phyloP scores from a whole-genome alignment of 768 basidiomycete species.

The Hemileccinum impolitum region DNA sequence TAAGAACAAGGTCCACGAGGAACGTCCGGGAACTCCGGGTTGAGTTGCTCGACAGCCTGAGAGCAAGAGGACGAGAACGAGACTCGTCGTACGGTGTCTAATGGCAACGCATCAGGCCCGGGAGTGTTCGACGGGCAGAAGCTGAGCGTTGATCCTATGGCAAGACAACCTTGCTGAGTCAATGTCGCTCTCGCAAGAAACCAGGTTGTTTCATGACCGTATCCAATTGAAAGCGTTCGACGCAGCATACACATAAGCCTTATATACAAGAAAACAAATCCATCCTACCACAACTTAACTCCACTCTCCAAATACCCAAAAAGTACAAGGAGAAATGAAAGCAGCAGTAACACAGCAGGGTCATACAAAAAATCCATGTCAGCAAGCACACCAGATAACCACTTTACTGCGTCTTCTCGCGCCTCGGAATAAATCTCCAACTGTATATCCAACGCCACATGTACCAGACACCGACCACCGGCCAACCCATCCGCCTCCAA shows the following conservation, averaged over 20 bases:
- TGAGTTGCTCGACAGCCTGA: too few relatives aligned
- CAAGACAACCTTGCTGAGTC: too few relatives aligned
- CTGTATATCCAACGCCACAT: neutral
- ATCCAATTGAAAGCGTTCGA: neutral
- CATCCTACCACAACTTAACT: too few relatives aligned
- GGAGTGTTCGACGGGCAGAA: too few relatives aligned
- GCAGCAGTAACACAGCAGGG: neutral
- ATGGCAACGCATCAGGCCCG: too few relatives aligned
- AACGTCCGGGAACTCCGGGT: too few relatives aligned
- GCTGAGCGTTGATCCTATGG: too few relatives aligned
- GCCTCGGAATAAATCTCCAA: neutral
- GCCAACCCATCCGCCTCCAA: conserved; percentile 24
- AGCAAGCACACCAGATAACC: neutral
- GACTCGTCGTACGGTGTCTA: too few relatives aligned
- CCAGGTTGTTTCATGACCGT: neutral
- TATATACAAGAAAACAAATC: neutral
- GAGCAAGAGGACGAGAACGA: too few relatives aligned
- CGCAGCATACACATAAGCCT: neutral
- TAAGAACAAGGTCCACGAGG: too few relatives aligned
- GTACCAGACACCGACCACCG: conserved; percentile 5
- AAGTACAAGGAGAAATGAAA: neutral
- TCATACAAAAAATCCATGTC: neutral
- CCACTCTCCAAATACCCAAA: too few relatives aligned
- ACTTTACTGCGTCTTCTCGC: conserved; percentile 9
- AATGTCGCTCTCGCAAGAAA: too few relatives aligned